Evolutionary conservation across 768 basidiomycete genomes (phyloP), one percentile per base, ranked within the genome.

Genomic region (Kwoniella shandongensis): DNA sequence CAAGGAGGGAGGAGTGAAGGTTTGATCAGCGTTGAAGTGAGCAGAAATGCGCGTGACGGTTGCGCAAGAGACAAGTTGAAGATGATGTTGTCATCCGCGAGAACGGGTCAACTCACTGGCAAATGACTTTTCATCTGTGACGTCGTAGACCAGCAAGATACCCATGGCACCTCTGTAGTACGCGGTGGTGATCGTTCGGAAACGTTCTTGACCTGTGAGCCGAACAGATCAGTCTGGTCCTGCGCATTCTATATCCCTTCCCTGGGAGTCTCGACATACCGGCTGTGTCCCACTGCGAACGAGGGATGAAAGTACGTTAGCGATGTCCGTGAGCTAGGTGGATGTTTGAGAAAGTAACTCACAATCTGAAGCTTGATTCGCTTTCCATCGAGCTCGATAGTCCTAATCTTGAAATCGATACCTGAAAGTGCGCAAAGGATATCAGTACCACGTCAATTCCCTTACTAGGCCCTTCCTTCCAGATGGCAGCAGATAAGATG

Each of bases 91-190:
- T n/a, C n/a, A n/a, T n/a, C n/a, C n/a, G n/a, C n/a, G n/a, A n/a
- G n/a, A n/a, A n/a, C n/a, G n/a, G 23, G 4, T 17, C 3, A n/a
- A 83, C 91, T 62, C 62, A 97, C 94, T 96, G 79, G 92, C 89
- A 81, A 96, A 97, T 10, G 89, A 92, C 91, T 94, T 59, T 91
- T 97, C 78, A 93, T 97, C 38, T n/a, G 70, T 72, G 32, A 98
- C 92, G 72, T 93, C 91, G 78, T 97, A 98, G 18, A 98, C 93
- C 57, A 98, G 83, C 51, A 98, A 81, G 69, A 97, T 98, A 51
- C 94, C 94, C 88, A 94, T 94, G 20, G 94, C 94, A 41, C 93
- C 93, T 63, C 94, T 87, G 81, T 98, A 98, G 79, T 98, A 98
- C 15, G 94, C 91, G 17, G 93, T 93, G 42, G 94, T 97, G 77